A percentile compares a stretch with the other conserved stretches of the same genome.
Conservation (phyloP, 139 green algal species). For the Limnomonas spitsbergensis region DNA sequence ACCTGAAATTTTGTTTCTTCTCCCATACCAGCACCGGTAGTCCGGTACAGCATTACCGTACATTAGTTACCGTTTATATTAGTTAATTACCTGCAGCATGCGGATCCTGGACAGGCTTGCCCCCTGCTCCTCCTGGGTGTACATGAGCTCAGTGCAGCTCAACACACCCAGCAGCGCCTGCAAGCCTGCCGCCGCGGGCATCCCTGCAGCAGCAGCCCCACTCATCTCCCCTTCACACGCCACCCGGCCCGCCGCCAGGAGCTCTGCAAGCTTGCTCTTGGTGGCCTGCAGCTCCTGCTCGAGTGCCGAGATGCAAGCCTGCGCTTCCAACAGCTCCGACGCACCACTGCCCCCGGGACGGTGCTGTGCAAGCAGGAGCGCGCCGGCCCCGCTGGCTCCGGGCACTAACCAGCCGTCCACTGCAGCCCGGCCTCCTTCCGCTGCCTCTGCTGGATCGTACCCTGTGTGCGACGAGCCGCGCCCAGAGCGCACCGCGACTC, state of each 20-base stretch:
- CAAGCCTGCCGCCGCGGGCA: neutral
- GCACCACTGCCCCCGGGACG: no score
- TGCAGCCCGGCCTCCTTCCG: neutral
- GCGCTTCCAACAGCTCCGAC: neutral
- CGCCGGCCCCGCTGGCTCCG: no score
- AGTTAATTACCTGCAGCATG: conserved; percentile 4
- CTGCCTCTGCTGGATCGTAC: neutral
- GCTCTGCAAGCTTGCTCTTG: neutral
- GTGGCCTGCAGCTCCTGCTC: conserved; percentile 1
- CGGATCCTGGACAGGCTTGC: neutral
- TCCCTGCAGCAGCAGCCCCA: neutral
- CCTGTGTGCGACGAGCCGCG: neutral
- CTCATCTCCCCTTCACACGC: neutral
- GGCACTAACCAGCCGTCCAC: neutral
- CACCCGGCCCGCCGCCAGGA: neutral
- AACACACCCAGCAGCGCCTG: neutral
- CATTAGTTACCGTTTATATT: no score
- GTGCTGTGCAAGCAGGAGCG: neutral
- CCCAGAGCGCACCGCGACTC: neutral
- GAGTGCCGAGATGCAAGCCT: neutral
- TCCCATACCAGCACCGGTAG: no score
- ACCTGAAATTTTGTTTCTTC: no score
- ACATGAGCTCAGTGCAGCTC: neutral
- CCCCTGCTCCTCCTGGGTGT: neutral
- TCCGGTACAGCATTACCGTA: no score